These are phyloP conservation scores for Nymphaea thermarum DNA, from an alignment of 164 flowering plant species.

Conservation along the genomic window DNA sequence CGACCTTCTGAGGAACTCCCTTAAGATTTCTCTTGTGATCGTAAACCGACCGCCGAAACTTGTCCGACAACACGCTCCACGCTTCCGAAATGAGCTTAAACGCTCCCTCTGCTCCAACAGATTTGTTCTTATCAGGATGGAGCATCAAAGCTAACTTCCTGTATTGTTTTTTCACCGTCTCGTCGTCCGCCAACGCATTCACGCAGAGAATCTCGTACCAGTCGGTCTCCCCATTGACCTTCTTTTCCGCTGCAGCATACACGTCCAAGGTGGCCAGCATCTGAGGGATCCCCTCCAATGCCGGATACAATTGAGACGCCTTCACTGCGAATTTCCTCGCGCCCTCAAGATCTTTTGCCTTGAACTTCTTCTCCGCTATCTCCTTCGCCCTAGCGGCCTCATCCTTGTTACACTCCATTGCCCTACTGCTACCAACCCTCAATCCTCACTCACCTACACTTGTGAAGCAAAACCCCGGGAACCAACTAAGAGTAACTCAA, in stretches of 20 bases:
- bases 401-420: slow-evolving; percentile 81
- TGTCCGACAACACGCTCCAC: slow-evolving; percentile 81
- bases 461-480: background rate
- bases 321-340: slow-evolving; percentile 72
- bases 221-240: slow-evolving; percentile 56
- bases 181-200: slow-evolving; percentile 60
- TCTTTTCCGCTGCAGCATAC: slow-evolving; percentile 48
- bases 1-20: slow-evolving; percentile 17
- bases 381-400: slow-evolving; percentile 70
- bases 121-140: slow-evolving; percentile 93
- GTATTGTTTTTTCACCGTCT: slow-evolving; percentile 57
- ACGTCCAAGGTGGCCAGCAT: slow-evolving; percentile 65
- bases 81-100: slow-evolving; percentile 80
- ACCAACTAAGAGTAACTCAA: slow-evolving; percentile 7
- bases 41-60: slow-evolving; percentile 42
- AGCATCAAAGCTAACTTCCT: slow-evolving; percentile 76
- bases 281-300: slow-evolving; percentile 57
- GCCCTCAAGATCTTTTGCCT: slow-evolving; percentile 36
- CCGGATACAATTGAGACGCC: slow-evolving; percentile 61
- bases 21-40: slow-evolving; percentile 44
- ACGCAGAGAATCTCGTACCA: slow-evolving; percentile 78
- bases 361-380: slow-evolving; percentile 62
- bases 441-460: background rate
- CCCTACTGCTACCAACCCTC: background rate
- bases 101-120: slow-evolving; percentile 91